Evolutionary conservation across 495 filamentous ascomycete species (phyloP), one percentile per base, ranked within the genome.

Genomic region (Staphylotrichum tortipilum): DNA sequence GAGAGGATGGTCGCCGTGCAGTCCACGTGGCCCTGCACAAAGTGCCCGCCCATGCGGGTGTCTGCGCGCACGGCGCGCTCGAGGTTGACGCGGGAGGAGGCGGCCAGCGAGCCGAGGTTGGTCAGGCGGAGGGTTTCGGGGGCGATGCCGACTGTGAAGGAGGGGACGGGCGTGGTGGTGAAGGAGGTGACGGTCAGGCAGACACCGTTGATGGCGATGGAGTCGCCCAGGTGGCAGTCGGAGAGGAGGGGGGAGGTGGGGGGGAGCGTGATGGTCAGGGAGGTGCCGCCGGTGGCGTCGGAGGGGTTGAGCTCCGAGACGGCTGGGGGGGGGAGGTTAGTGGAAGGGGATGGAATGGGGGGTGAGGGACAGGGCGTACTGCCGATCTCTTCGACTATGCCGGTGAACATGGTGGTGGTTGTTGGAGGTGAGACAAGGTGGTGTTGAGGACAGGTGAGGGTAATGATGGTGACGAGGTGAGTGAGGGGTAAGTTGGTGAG

Each of bases 81-180:
- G 24, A 98, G 85, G 68, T 98, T 97, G 44, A 97, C 90, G 24
- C 63, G 67, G 21, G 69, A 68, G 14, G 39, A 56, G 31, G 70
- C 55, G 5, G 73, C 62, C 14, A 95, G 71, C 18, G 73, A 74
- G 44, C 89, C 89, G 11, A 99, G 85, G 69, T 95, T 95, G 29
- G 94, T 99, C 34, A 92, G 83, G 15, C 92, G 90, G 22, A 99
- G 85, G 8, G 94, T 97, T 68, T 99, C 92, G 56, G 94, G 92
- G 3, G 92, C 88, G 56, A 95, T 82, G 66, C 92, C 91, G 55
- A 97, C 89, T 52, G 85, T 94, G 83, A 99, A 99, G 49, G 54
- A 54, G 56, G 65, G 61, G n/a, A 17, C 2, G 5, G 43, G 47
- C 22, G 44, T 33, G 71, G 44, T 71, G 56, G 75, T 72, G 71